These are phyloP conservation scores for Penicillium arizonense DNA, from an alignment of 495 filamentous ascomycete species.

Conservation along the genomic window DNA sequence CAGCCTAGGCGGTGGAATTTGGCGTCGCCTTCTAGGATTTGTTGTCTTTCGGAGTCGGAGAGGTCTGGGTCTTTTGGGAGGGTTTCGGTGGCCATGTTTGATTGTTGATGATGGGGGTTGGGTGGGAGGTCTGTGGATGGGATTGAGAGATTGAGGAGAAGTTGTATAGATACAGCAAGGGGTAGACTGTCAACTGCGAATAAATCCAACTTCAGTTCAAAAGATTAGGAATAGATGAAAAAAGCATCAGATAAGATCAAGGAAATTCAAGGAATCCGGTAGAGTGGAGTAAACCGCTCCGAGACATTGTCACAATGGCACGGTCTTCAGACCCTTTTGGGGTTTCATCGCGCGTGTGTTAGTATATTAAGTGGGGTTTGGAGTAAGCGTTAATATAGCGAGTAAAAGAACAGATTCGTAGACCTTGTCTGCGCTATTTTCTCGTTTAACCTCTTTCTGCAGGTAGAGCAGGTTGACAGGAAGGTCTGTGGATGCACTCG, in stretches of 20 bases:
- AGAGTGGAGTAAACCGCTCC: conserved; percentile 2
- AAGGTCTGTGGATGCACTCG: no score
- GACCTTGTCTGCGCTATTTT: background rate
- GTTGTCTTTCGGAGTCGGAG: conserved; percentile 1
- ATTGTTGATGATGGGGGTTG: no score
- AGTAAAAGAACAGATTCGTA: background rate
- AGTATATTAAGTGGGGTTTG: background rate
- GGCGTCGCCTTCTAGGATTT: conserved; percentile 5
- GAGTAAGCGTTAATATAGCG: background rate
- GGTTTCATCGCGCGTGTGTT: background rate
- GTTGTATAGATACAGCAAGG: background rate
- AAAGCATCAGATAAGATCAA: conserved; percentile 10
- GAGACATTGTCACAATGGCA: background rate
- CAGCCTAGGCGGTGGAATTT: conserved; percentile 28
- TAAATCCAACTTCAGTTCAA: background rate
- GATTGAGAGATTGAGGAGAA: background rate
- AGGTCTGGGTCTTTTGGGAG: conserved; percentile 3
- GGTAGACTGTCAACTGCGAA: background rate
- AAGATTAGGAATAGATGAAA: background rate
- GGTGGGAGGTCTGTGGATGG: no score
- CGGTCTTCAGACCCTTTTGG: background rate
- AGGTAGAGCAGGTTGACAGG: background rate
- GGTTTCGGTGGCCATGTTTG: background rate
- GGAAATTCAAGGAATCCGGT: background rate
- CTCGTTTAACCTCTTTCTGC: background rate